Conservation (phyloP, 2,329 filamentous ascomycete genomes). For the Fusarium acutatum region DNA sequence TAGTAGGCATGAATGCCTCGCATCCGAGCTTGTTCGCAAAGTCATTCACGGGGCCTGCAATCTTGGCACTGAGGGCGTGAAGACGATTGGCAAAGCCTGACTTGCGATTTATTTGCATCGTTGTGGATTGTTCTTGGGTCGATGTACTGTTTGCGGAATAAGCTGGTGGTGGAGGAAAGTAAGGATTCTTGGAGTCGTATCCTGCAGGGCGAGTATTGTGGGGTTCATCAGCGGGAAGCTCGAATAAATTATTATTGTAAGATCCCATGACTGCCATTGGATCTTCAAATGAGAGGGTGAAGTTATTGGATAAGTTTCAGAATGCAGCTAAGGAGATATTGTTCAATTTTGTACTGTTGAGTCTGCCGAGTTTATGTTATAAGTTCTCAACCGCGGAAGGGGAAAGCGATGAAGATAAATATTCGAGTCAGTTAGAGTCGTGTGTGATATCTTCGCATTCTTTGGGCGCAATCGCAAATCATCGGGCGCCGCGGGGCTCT, state of each 20-base stretch:
- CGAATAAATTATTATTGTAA: background rate
- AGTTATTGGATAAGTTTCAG: background rate
- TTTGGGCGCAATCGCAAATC: background rate
- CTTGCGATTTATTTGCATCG: background rate
- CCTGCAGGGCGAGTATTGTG: background rate
- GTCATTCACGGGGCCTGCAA: background rate
- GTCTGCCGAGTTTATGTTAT: rapidly evolving
- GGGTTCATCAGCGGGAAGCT: background rate
- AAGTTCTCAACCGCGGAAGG: background rate
- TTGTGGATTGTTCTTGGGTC: background rate
- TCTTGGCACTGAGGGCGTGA: background rate
- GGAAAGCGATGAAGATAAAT: background rate
- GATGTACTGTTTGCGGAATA: background rate
- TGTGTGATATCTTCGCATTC: background rate
- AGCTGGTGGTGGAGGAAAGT: background rate
- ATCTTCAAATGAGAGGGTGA: background rate
- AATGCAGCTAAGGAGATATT: background rate
- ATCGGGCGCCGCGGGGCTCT: background rate
- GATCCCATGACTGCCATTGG: background rate
- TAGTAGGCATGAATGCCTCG: background rate
- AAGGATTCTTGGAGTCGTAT: background rate
- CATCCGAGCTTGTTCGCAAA: background rate
- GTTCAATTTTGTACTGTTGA: background rate
- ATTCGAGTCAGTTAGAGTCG: rapidly evolving
- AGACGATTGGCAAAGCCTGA: background rate